These are phyloP conservation scores for Didymella pomorum DNA, from an alignment of 2,329 filamentous ascomycete genomes.

Conservation along the genomic window DNA sequence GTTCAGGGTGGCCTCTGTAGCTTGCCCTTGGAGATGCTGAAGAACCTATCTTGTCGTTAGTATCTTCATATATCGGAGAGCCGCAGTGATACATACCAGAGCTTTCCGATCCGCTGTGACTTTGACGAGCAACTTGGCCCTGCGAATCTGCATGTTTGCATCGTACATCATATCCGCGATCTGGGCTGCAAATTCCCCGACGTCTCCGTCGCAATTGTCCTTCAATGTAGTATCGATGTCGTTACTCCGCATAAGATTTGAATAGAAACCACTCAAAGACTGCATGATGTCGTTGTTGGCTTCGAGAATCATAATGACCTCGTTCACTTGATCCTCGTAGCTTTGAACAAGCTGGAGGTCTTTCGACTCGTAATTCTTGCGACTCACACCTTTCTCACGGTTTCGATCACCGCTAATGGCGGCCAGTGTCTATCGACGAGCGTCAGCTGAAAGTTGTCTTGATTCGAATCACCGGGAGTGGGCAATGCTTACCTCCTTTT, in stretches of 20 bases:
- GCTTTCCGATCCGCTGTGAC: background rate
- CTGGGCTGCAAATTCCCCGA: background rate
- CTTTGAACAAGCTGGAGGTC: background rate
- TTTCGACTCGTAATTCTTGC: background rate
- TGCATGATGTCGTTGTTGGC: background rate
- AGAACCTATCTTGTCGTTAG: background rate
- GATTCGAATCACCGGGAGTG: too few relatives aligned
- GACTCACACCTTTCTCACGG: background rate
- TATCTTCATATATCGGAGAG: too few relatives aligned
- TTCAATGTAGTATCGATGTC: background rate
- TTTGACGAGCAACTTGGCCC: background rate
- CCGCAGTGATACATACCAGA: background rate
- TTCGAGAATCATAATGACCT: background rate
- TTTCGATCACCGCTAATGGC: too few relatives aligned
- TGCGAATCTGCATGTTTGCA: background rate
- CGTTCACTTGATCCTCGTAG: background rate
- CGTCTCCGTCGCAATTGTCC: background rate
- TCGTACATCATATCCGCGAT: background rate
- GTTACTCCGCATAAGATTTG: background rate
- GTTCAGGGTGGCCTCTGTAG: background rate
- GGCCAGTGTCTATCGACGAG: too few relatives aligned
- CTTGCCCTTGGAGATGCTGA: background rate
- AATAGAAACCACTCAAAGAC: background rate
- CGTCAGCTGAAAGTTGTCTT: too few relatives aligned
- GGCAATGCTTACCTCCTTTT: background rate